phyloP scores from a whole-genome alignment of 495 filamentous ascomycete genomes.

The Penicillium angulare region DNA sequence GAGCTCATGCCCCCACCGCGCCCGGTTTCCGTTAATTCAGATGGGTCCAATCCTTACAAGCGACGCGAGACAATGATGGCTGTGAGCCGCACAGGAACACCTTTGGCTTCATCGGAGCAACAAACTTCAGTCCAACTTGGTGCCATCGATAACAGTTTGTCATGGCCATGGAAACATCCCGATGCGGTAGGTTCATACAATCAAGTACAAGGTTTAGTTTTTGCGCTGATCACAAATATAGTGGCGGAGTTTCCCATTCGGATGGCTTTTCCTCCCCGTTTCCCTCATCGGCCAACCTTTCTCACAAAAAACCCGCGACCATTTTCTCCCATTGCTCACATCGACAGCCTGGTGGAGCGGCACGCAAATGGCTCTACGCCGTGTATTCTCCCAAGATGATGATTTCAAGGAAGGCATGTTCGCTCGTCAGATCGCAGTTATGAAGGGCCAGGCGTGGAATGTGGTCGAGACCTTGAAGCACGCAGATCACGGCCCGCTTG shows the following conservation, averaged over 20 bases:
- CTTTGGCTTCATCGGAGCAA: slow-evolving; percentile 40
- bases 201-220: too few relatives aligned
- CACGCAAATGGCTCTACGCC: slow-evolving; percentile 79
- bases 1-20: slow-evolving; percentile 54
- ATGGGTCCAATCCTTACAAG: slow-evolving; percentile 61
- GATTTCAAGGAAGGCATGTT: slow-evolving; percentile 99
- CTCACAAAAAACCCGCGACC: slow-evolving; percentile 84
- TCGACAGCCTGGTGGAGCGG: slow-evolving; percentile 96
- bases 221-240: slow-evolving; percentile 29
- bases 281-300: slow-evolving; percentile 96
- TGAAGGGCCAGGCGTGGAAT: slow-evolving; percentile 99
- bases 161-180: slow-evolving; percentile 99
- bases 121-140: slow-evolving; percentile 73
- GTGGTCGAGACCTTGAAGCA: slow-evolving; percentile 96
- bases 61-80: slow-evolving; percentile 84
- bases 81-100: slow-evolving; percentile 59
- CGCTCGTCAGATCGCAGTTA: slow-evolving; percentile 91
- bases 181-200: slow-evolving; percentile 80
- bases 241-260: slow-evolving; percentile 93
- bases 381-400: slow-evolving; percentile 83
- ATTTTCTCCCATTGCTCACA: slow-evolving; percentile 90
- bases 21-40: slow-evolving; percentile 52
- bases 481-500: slow-evolving; percentile 86
- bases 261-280: slow-evolving; percentile 96
- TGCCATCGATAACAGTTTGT: slow-evolving; percentile 96